phyloP scores from a whole-genome alignment of 23 red algal genomes.

The Gracilaria gracilis region DNA sequence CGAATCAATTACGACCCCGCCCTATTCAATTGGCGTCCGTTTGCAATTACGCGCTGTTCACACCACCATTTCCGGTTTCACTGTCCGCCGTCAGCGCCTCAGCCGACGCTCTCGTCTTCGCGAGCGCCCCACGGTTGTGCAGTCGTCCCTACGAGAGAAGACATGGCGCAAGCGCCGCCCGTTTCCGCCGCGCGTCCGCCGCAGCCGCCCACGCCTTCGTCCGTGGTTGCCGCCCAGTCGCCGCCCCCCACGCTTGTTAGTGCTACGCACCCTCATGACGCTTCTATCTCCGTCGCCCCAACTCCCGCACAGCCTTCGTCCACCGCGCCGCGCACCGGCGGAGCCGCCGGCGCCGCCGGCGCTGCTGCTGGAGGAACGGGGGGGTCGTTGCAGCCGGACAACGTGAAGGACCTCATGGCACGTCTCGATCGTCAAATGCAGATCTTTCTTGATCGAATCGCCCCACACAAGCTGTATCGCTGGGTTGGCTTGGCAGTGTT shows the following conservation, averaged over 20 bases:
- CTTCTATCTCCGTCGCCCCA: conserved; percentile 3
- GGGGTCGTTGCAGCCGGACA: neutral
- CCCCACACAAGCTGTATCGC: conserved; percentile 55
- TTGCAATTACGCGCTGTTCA: no score
- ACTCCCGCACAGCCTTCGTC: neutral
- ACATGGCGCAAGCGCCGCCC: conserved; percentile 15
- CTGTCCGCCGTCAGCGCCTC: neutral
- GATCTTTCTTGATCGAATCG: conserved; percentile 46
- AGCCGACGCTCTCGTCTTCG: neutral
- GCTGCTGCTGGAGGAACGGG: no score
- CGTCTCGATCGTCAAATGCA: conserved; percentile 45
- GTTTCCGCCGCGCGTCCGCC: neutral
- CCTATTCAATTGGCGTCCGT: neutral
- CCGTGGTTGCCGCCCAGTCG: neutral
- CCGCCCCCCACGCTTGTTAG: neutral
- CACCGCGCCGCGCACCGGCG: no score
- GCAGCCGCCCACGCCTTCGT: neutral
- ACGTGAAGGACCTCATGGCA: neutral
- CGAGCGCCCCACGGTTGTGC: neutral
- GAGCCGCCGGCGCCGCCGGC: no score
- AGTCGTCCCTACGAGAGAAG: no score
- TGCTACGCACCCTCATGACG: neutral
- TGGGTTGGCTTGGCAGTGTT: conserved; percentile 44
- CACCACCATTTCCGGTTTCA: no score
- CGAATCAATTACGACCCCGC: neutral